phyloP scores from a whole-genome alignment of 768 basidiomycete genomes.

The Trametes sanguinea region DNA sequence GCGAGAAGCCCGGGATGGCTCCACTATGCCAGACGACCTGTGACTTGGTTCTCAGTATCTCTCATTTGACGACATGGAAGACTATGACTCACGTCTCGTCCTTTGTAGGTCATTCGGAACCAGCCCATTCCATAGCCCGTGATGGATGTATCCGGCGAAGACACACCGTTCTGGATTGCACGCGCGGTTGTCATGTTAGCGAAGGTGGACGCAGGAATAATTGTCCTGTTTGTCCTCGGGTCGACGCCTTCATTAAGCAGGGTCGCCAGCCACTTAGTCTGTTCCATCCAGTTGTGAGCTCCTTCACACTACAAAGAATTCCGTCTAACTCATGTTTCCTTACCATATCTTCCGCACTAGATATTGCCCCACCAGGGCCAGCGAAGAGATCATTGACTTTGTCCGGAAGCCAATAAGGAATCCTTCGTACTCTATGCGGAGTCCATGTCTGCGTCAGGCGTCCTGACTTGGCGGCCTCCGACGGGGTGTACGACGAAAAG shows the following conservation, averaged over 20 bases:
- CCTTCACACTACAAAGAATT: too few species aligned
- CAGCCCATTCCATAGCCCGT: slow-evolving; percentile 47
- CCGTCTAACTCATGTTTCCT: not conserved
- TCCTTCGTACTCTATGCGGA: slow-evolving; percentile 29
- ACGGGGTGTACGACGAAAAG: slow-evolving; percentile 40
- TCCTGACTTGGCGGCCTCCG: slow-evolving; percentile 37
- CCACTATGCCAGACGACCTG: slow-evolving; percentile 41
- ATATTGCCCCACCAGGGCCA: slow-evolving; percentile 47
- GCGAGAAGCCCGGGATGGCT: slow-evolving; percentile 38
- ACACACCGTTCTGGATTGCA: slow-evolving; percentile 25
- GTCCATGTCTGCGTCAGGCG: slow-evolving; percentile 39
- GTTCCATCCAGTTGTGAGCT: not conserved
- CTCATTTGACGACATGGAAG: too few species aligned
- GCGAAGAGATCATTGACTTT: slow-evolving; percentile 31
- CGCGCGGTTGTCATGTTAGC: slow-evolving; percentile 35
- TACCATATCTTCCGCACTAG: slow-evolving; percentile 45
- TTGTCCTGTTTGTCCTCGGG: slow-evolving; percentile 31
- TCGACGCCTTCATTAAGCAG: slow-evolving; percentile 41
- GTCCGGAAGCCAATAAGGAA: slow-evolving; percentile 39
- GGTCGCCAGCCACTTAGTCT: slow-evolving; percentile 43
- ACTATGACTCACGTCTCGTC: slow-evolving; percentile 33
- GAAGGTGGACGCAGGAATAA: slow-evolving; percentile 38
- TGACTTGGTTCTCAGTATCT: not conserved
- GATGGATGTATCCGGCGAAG: slow-evolving; percentile 30
- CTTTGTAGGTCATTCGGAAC: slow-evolving; percentile 39